Conservation (phyloP, 805 yeast genomes). For the Nakazawaea wyomingensis region DNA sequence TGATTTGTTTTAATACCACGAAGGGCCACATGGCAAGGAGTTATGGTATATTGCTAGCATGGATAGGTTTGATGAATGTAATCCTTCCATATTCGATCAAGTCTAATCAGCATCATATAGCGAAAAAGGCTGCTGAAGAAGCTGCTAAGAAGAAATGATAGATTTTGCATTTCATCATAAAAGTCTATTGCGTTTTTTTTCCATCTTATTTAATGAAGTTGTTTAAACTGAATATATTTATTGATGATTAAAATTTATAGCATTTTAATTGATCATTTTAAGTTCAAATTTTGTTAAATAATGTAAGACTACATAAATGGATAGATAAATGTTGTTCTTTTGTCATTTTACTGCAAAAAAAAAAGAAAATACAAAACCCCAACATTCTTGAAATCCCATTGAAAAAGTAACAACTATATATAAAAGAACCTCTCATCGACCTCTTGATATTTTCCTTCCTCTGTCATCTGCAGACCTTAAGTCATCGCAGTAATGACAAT, state of each 20-base stretch:
- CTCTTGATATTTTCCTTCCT: neutral
- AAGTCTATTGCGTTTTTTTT: no score
- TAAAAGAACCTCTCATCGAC: neutral
- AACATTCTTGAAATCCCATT: neutral
- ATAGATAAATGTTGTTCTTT: no score
- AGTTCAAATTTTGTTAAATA: no score
- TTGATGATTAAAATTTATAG: no score
- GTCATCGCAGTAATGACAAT: no score
- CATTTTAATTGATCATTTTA: no score
- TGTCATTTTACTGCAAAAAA: no score
- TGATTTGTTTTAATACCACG: constrained; percentile 49
- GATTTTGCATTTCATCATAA: no score
- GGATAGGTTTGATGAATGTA: constrained; percentile 49
- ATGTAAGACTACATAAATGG: no score
- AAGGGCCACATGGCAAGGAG: constrained; percentile 58
- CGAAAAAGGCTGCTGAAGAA: constrained; percentile 1
- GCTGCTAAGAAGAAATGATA: constrained; percentile 4
- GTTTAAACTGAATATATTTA: no score
- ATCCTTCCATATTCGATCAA: constrained; percentile 34
- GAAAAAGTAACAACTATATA: neutral
- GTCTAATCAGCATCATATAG: constrained; percentile 9
- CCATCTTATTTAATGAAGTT: no score
- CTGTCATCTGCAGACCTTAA: neutral
- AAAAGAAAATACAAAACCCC: neutral
- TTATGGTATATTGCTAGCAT: constrained; percentile 50